Evolutionary conservation across 2,329 filamentous ascomycete genomes (phyloP).

Genomic region (Exophiala sp.): DNA sequence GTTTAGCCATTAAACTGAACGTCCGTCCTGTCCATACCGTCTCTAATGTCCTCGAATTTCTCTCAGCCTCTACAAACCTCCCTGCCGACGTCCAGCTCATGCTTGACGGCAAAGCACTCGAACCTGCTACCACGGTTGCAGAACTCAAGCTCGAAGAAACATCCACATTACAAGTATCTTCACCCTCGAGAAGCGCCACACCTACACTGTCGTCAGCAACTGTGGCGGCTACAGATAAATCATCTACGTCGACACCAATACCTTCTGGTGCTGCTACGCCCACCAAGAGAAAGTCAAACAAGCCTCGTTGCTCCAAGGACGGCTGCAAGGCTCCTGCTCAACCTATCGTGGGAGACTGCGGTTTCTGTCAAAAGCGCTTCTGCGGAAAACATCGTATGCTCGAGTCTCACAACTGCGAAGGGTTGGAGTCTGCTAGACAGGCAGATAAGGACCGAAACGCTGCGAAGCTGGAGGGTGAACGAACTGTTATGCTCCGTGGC

Average conservation of each 20-base stretch:
- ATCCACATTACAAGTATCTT: constrained; percentile 37
- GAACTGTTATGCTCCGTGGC: constrained; percentile 90
- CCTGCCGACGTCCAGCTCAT: constrained; percentile 53
- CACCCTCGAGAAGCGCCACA: constrained; percentile 31
- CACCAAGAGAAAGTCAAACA: constrained; percentile 41
- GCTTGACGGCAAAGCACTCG: constrained; percentile 57
- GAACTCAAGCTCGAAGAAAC: constrained; percentile 26
- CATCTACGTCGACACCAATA: constrained; percentile 27
- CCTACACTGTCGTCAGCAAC: constrained; percentile 44
- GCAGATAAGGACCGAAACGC: constrained; percentile 93
- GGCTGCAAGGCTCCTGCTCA: constrained; percentile 85
- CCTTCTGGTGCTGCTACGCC: constrained; percentile 49
- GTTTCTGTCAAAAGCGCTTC: constrained; percentile 89
- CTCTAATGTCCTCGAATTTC: constrained; percentile 53
- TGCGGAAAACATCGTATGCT: constrained; percentile 92
- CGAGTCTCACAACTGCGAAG: constrained; percentile 90
- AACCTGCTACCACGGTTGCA: constrained; percentile 27
- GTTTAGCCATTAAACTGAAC: constrained; percentile 54
- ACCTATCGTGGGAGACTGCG: constrained; percentile 92
- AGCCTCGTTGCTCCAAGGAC: constrained; percentile 78
- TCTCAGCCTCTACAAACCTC: constrained; percentile 56
- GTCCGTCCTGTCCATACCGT: constrained; percentile 54
- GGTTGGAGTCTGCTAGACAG: constrained; percentile 96
- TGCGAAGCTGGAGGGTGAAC: constrained; percentile 84
- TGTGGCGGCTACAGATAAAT: constrained; percentile 49